Evolutionary conservation across 805 yeast genomes (phyloP), one percentile per base, ranked within the genome.

Genomic region (Starmerella sp.): DNA sequence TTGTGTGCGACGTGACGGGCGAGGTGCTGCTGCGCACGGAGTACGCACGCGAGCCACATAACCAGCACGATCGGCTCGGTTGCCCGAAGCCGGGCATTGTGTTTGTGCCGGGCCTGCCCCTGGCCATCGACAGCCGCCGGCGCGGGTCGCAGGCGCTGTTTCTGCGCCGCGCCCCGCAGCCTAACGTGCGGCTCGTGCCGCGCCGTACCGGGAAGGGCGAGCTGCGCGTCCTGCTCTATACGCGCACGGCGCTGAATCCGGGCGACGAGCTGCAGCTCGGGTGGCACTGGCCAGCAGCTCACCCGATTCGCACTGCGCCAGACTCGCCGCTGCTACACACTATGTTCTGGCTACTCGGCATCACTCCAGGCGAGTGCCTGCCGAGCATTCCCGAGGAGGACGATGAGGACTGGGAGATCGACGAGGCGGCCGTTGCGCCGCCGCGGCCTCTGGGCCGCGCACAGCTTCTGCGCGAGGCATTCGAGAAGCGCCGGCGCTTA

Each of bases 251-350:
- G 2, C 77, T 90, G 31, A 72, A 74, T 51, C 68, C 75, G 9
- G 88, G 81, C n/a, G 78, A 81, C 41, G 97, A 90, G 65, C 69
- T 91, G 22, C 77, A 90, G 0, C 68, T 88, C 9, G 79, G 82
- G 1, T 91, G 97, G 97, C 86, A 83, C 57, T 91, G 96, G 95
- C 95, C 89, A 65, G 65, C 69, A 3, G 59, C 71, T 15, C 96
- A 89, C 66, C 95, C 97, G 2, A 84, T 88, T 39, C 70, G 73
- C 11, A 36, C 38, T 28, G 49, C 39, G 4, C 34, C 37, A 1
- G 32, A 29, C n/a, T 14, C 51, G 9, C 29, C 30, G 6, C 17
- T 34, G 1, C 41, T 52, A 8, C 30, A 28, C 2, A 42, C 46
- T 4, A 37, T 54, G 31, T 34, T 48, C 14, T 57, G 61, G 62